Evolutionary conservation across 2,329 filamentous ascomycete species (phyloP).

Genomic region (Penicillium thymicola): DNA sequence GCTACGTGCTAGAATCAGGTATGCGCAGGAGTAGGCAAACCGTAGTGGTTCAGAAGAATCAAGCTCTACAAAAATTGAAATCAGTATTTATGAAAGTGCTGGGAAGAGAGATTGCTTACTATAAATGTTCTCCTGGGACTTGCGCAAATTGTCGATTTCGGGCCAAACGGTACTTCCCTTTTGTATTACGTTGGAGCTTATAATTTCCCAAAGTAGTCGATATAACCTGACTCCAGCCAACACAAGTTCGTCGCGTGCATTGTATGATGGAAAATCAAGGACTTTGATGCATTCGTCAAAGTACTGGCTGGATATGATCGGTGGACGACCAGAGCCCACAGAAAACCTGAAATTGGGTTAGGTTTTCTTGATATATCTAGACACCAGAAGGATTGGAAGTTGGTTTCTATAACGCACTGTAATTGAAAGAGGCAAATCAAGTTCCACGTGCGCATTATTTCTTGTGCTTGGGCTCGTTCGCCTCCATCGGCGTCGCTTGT

Average conservation of each 20-base stretch:
- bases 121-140: neutral
- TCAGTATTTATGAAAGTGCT: neutral
- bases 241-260: neutral
- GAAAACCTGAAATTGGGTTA: neutral
- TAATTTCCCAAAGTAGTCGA: neutral
- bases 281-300: neutral
- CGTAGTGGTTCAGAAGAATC: neutral
- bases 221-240: neutral
- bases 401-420: neutral
- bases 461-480: neutral
- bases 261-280: neutral
- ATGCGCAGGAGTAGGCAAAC: neutral
- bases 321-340: neutral
- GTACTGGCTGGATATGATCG: neutral
- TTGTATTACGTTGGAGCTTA: neutral
- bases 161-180: neutral
- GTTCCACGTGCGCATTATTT: neutral
- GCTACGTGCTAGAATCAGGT: neutral
- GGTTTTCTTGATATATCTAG: neutral
- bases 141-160: neutral
- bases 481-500: neutral
- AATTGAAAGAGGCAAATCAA: neutral
- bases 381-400: neutral
- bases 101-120: neutral
- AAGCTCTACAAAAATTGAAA: neutral